phyloP scores from a whole-genome alignment of 2,329 filamentous ascomycete genomes.

The Arthrobotrys sphaeroides region DNA sequence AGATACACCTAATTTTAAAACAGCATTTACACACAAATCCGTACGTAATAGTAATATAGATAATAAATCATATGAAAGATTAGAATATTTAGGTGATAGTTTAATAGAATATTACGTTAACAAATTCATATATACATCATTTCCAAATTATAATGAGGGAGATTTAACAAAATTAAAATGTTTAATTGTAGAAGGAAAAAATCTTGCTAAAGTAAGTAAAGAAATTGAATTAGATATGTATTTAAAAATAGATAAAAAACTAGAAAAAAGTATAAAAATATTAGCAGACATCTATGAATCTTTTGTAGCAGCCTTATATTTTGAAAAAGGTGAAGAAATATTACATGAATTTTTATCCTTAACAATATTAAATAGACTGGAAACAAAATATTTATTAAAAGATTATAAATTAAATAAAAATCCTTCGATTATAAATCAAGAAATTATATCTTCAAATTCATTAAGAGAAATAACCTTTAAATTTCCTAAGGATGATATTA shows the following conservation, averaged over 20 bases:
- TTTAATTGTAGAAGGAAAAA: neutral
- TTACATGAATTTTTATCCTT: constrained; percentile 1
- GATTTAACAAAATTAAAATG: neutral
- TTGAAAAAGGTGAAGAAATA: neutral
- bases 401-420: neutral
- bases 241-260: neutral
- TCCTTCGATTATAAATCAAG: neutral
- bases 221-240: constrained; percentile 2
- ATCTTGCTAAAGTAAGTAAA: constrained; percentile 3
- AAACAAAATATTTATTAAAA: neutral
- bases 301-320: neutral
- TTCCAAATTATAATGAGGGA: neutral
- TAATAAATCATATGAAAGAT: neutral
- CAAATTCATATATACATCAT: neutral
- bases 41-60: neutral
- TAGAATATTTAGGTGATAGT: neutral
- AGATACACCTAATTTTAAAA: neutral
- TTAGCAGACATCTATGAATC: constrained; percentile 6
- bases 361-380: neutral
- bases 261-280: constrained; percentile 2
- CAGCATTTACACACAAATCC: neutral
- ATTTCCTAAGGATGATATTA: neutral
- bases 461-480: neutral
- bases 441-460: neutral
- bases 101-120: neutral